phyloP scores from a whole-genome alignment of 345 rosid genomes.

The Draba incana region DNA sequence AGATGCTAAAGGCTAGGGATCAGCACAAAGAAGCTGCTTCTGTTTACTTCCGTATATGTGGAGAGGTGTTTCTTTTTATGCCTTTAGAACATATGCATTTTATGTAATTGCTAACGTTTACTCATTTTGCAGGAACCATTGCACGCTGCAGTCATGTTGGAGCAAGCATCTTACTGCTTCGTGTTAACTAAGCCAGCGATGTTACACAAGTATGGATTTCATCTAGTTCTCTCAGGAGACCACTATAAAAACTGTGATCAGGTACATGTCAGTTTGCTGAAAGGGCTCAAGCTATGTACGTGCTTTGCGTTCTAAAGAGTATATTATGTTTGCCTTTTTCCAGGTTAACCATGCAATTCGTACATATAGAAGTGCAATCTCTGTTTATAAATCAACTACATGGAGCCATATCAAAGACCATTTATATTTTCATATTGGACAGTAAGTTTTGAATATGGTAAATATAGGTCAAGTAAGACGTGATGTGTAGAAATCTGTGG shows the following conservation, averaged over 20 bases:
- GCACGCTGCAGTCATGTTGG: constrained; percentile 98
- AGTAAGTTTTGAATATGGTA: constrained; percentile 58
- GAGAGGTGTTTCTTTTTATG: constrained; percentile 68
- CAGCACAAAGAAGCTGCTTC: constrained; percentile 92
- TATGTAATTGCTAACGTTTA: constrained; percentile 31
- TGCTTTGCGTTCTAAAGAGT: constrained; percentile 38
- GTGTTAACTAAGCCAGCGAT: constrained; percentile 84
- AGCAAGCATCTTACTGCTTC: constrained; percentile 99
- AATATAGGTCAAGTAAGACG: constrained; percentile 27
- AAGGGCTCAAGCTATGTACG: constrained; percentile 24
- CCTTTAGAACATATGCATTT: constrained; percentile 18
- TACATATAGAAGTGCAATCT: constrained; percentile 77
- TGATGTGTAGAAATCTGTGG: constrained; percentile 14
- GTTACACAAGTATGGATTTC: constrained; percentile 97
- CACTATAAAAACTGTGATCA: constrained; percentile 91
- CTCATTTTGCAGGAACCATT: constrained; percentile 66
- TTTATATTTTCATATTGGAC: constrained; percentile 92
- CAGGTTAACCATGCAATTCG: constrained; percentile 97
- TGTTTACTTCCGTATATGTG: constrained; percentile 89
- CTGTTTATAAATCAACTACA: constrained; percentile 80
- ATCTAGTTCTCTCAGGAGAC: constrained; percentile 96
- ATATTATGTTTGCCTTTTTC: constrained; percentile 34
- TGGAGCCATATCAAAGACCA: constrained; percentile 97
- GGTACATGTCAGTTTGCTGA: constrained; percentile 54
- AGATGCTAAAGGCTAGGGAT: constrained; percentile 85